Evolutionary conservation across 305 asterid genomes (phyloP).

Genomic region (Fraxinus albicans): DNA sequence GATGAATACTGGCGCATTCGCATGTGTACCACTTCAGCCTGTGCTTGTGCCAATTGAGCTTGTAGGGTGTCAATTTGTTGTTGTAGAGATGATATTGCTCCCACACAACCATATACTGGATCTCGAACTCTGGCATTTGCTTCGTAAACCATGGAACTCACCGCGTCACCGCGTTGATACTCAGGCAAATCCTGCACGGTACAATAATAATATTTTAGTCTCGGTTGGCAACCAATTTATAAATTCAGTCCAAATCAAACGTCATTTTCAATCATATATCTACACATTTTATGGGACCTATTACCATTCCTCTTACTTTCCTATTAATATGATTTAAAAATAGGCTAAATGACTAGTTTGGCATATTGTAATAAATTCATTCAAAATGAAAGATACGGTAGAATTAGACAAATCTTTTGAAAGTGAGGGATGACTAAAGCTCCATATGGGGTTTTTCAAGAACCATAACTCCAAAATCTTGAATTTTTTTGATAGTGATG

Average conservation of each 20-base stretch:
- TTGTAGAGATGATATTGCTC: constrained; percentile 80
- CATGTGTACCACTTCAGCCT: constrained; percentile 86
- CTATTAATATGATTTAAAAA: no score
- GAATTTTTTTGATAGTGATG: not conserved
- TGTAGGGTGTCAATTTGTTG: constrained; percentile 71
- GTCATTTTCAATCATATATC: no score
- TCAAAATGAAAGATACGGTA: not conserved
- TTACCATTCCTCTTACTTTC: no score
- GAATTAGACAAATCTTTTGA: not conserved
- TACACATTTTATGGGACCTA: no score
- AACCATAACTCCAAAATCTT: not conserved
- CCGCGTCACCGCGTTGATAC: constrained; percentile 72
- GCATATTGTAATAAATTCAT: not conserved
- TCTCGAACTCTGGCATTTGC: constrained; percentile 85
- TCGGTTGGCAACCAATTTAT: not conserved
- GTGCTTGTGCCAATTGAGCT: constrained; percentile 70
- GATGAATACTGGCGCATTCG: constrained; percentile 71
- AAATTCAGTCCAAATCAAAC: no score
- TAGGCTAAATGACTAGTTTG: not conserved
- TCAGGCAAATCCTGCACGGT: constrained; percentile 65
- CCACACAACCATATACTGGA: constrained; percentile 86
- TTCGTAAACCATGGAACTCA: constrained; percentile 84
- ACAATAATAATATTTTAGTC: not conserved
- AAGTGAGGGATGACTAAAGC: not conserved
- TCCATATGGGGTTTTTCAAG: not conserved